These are phyloP conservation scores for Diutina ranongensis DNA, from an alignment of 1,139 yeast species.

Conservation along the genomic window DNA sequence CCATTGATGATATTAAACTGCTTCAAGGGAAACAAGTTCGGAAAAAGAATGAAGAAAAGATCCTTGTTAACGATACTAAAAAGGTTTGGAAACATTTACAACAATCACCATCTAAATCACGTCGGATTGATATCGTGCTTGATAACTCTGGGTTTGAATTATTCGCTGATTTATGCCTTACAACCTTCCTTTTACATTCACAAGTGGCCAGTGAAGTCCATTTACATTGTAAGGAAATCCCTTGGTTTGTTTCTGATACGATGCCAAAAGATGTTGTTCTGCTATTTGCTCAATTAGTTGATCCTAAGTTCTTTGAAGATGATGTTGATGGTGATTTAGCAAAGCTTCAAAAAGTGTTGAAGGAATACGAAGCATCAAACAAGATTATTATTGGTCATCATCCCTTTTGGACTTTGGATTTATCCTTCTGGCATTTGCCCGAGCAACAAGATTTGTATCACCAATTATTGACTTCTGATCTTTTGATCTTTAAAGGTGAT, in stretches of 20 bases:
- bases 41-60: conserved; percentile 71
- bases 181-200: conserved; percentile 66
- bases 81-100: conserved; percentile 48
- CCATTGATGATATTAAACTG: conserved; percentile 75
- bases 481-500: conserved; percentile 86
- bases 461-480: conserved; percentile 40
- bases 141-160: conserved; percentile 96
- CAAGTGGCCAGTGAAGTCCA: conserved; percentile 50
- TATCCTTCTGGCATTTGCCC: conserved; percentile 64
- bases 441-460: conserved; percentile 29
- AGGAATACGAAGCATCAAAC: conserved; percentile 36
- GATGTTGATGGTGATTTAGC: conserved; percentile 12
- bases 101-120: conserved; percentile 10
- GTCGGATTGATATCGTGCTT: conserved; percentile 69
- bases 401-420: conserved; percentile 77
- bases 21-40: conserved; percentile 87
- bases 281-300: conserved; percentile 47
- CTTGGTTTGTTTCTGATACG: conserved; percentile 98
- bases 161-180: conserved; percentile 73
- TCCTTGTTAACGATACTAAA: conserved; percentile 65
- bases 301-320: conserved; percentile 38
- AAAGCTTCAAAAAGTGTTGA: conserved; percentile 38
- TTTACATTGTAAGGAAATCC: conserved; percentile 81
- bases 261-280: conserved; percentile 67
- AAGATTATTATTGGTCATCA: conserved; percentile 47